Evolutionary conservation across 305 asterid species (phyloP), one percentile per base, ranked within the genome.

Genomic region (Lippia alba): DNA sequence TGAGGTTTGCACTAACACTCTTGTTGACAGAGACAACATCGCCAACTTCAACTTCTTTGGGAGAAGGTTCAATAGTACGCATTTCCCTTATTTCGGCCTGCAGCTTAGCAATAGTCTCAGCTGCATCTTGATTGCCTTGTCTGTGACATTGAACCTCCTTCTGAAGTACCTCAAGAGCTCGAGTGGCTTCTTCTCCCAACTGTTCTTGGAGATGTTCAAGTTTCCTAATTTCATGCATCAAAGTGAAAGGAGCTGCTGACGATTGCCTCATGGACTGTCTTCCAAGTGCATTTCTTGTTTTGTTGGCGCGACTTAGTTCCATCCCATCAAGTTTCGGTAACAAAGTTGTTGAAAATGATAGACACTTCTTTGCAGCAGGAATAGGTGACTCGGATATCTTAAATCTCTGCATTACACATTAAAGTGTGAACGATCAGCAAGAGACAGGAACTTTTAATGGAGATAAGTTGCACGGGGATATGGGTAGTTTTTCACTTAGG

Each of bases 141-240:
- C 96, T 89, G 69, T 94, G 97, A 76, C 94, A 85, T 39, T 96
- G 90, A 56, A 94, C 98, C 85, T 94, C 98, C 83, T 94, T 94
- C 76, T 94, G 97, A 61, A 94, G 85, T 54, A 94, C 96, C 81
- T 91, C 97, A 20, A 94, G 88, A 76, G 98, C 98, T 70, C 96
- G 83, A 70, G 81, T 86, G 57, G 98, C 97, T 76, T 94, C 98
- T 75, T 91, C 96, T 24, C 97, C 98, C 48, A 94, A 89, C 86
- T 94, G 97, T 73, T 94, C 97, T 76, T 94, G 98, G 19, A 94
- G 97, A 82, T 94, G 97, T 66, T 94, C 98, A 4, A 94, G 96
- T 77, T 94, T 94, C 54, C 92, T 81, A 71, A 94, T 94, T 81
- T 94, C 98, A 70, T 91, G 92, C 98, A 94, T 91, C 76, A 94